Conservation (phyloP, 179 eudicot genomes). For the Amaranthus tricolor region DNA sequence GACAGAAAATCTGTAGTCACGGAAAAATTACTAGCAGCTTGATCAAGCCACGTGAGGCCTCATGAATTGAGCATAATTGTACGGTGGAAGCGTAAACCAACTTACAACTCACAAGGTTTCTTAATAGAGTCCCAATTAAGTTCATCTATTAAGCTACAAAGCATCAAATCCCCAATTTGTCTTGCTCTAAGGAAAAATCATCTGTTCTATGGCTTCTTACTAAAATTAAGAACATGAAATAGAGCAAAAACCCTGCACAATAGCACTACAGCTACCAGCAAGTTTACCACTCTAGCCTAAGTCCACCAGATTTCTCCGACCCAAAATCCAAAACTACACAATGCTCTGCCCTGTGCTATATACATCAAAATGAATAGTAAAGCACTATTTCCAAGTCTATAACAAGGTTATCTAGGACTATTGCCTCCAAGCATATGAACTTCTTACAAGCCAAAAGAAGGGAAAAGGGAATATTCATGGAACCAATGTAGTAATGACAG, state of each 20-base stretch:
- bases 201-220: not conserved
- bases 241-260: not conserved
- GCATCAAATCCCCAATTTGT: not conserved
- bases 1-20: not conserved
- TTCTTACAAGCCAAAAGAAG: no score
- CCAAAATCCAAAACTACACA: no score
- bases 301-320: not conserved
- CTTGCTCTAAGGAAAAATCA: not conserved
- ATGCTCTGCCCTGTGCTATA: not conserved
- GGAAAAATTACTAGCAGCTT: not conserved
- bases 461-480: no score
- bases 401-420: no score
- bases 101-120: not conserved
- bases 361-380: not conserved
- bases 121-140: not conserved
- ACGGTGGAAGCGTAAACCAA: not conserved
- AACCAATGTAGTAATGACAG: no score
- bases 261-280: not conserved
- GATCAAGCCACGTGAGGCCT: no score
- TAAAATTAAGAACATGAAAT: not conserved
- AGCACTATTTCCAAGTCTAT: no score
- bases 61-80: not conserved
- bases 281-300: not conserved
- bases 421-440: no score
- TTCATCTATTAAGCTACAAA: not conserved